Evolutionary conservation across 192 early-diverging fungal species (phyloP).

Genomic region (Thamnidium elegans): DNA sequence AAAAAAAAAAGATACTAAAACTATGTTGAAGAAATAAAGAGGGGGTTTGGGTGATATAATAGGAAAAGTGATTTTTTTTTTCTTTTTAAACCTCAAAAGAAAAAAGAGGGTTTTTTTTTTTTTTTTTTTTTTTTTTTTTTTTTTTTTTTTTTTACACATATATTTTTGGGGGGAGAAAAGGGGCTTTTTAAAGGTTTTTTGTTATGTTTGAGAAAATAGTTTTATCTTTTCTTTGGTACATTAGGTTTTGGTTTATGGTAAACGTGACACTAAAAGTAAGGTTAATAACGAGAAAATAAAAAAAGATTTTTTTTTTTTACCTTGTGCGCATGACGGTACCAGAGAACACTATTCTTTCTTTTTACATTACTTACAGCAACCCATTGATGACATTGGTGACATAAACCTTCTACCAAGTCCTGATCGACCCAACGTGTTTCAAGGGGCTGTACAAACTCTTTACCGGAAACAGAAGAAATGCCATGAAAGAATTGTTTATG

Average conservation of each 20-base stretch:
- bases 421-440: slow-evolving; percentile 66
- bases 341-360: slow-evolving; percentile 72
- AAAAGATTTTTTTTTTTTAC: too few relatives aligned
- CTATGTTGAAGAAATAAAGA: too few relatives aligned
- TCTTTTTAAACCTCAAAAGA: too few relatives aligned
- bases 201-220: not conserved
- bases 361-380: slow-evolving; percentile 74
- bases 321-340: slow-evolving; percentile 87
- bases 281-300: not conserved
- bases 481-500: slow-evolving; percentile 88
- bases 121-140: too few relatives aligned
- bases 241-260: slow-evolving; percentile 68
- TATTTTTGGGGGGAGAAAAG: not conserved
- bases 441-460: slow-evolving; percentile 69
- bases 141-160: too few relatives aligned
- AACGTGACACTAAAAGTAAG: slow-evolving; percentile 56
- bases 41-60: too few relatives aligned
- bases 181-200: not conserved
- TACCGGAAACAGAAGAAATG: slow-evolving; percentile 81
- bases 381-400: slow-evolving; percentile 84
- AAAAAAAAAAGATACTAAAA: not conserved
- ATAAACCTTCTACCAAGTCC: slow-evolving; percentile 74
- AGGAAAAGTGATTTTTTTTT: slow-evolving; percentile 1
- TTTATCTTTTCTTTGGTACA: slow-evolving; percentile 18
- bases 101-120: too few relatives aligned